Conservation (phyloP, 306 rosid species). For the Fragaria ananassa region DNA sequence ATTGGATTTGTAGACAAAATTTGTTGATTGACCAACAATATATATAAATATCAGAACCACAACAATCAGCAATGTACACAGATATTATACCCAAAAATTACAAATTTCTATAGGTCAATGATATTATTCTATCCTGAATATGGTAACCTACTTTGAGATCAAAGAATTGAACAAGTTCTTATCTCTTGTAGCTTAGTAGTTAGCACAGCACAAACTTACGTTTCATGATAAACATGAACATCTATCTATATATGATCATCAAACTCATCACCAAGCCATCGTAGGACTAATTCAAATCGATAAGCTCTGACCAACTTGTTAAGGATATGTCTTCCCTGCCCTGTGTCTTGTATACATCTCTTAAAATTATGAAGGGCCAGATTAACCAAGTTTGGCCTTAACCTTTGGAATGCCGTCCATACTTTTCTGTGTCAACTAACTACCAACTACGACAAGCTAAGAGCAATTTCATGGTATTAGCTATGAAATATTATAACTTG, state of each 20-base stretch:
- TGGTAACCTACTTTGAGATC: background rate
- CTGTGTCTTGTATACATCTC: background rate
- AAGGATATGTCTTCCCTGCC: background rate
- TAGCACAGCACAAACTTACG: background rate
- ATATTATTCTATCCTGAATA: background rate
- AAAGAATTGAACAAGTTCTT: background rate
- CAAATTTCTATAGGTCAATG: background rate
- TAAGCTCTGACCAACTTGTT: background rate
- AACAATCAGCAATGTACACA: background rate
- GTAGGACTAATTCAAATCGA: background rate
- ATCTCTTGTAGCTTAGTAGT: background rate
- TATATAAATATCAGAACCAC: background rate
- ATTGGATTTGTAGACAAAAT: background rate
- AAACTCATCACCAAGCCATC: background rate
- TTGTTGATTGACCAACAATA: background rate
- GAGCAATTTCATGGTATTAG: background rate
- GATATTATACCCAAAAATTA: background rate
- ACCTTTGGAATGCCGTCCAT: background rate
- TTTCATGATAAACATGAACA: slow-evolving; percentile 1
- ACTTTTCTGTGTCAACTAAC: background rate
- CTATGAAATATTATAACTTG: background rate
- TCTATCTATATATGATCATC: background rate
- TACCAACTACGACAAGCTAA: background rate
- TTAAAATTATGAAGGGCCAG: slow-evolving; percentile 1
- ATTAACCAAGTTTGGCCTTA: background rate